phyloP scores from a whole-genome alignment of 495 filamentous ascomycete species.

The Penicillium fimorum region DNA sequence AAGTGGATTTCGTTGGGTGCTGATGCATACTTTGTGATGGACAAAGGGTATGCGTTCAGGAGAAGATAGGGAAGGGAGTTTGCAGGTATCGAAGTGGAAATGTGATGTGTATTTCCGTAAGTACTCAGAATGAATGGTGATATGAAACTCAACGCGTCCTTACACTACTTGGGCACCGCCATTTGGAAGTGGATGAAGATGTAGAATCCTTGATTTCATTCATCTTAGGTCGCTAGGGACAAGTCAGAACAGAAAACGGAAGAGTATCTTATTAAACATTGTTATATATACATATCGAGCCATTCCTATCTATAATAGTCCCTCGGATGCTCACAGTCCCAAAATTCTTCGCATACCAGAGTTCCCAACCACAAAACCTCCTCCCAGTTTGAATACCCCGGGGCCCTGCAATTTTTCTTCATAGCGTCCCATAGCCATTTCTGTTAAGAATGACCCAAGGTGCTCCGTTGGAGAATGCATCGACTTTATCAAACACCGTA shows the following conservation, averaged over 20 bases:
- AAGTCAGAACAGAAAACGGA: not conserved
- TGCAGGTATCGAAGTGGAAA: too few relatives aligned
- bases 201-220: too few relatives aligned
- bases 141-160: too few relatives aligned
- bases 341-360: slow-evolving; percentile 19
- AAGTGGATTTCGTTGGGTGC: too few relatives aligned
- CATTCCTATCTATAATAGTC: not conserved
- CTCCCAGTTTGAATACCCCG: slow-evolving; percentile 35
- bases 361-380: slow-evolving; percentile 18
- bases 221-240: too few relatives aligned
- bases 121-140: too few relatives aligned
- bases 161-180: too few relatives aligned
- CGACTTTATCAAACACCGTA: slow-evolving; percentile 13
- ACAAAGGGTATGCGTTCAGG: too few relatives aligned
- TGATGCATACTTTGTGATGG: too few relatives aligned
- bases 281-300: not conserved
- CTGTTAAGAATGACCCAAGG: slow-evolving; percentile 46
- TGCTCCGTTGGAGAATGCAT: slow-evolving; percentile 35
- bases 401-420: slow-evolving; percentile 37
- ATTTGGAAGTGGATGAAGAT: too few relatives aligned
- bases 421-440: slow-evolving; percentile 61
- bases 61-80: too few relatives aligned
- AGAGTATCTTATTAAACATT: not conserved
- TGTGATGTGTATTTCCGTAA: too few relatives aligned
- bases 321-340: slow-evolving; percentile 4